Conservation (phyloP, 1,284 basidiomycete genomes). For the Prillingera fragicola region DNA sequence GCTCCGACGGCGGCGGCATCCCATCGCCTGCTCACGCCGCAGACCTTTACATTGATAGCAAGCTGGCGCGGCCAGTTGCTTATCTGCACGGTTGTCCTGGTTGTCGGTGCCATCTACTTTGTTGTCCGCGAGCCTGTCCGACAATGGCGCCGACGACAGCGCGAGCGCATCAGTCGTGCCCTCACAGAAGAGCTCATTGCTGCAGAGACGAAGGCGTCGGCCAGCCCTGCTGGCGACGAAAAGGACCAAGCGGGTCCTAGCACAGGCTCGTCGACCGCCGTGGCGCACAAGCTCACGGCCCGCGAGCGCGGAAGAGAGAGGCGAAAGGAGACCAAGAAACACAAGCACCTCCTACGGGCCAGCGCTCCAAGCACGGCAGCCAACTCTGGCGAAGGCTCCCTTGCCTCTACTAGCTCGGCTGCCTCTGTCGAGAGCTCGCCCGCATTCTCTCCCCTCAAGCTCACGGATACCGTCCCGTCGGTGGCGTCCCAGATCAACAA, state of each 20-base stretch:
- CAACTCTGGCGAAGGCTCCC: not conserved
- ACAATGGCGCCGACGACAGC: slow-evolving; percentile 20
- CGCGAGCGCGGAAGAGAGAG: slow-evolving; percentile 33
- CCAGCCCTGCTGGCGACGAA: slow-evolving; percentile 5
- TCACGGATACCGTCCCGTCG: not conserved
- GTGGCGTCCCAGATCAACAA: not conserved
- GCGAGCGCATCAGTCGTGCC: slow-evolving; percentile 25
- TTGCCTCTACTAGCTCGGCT: too few relatives aligned
- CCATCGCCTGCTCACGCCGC: slow-evolving; percentile 25
- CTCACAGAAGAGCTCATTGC: slow-evolving; percentile 31
- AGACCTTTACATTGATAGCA: slow-evolving; percentile 38
- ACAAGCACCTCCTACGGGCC: slow-evolving; percentile 11
- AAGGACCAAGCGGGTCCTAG: slow-evolving; percentile 8
- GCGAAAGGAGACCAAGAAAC: slow-evolving; percentile 28
- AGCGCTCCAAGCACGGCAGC: not conserved
- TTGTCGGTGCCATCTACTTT: slow-evolving; percentile 40
- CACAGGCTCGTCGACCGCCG: slow-evolving; percentile 3
- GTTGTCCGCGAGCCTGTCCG: slow-evolving; percentile 32
- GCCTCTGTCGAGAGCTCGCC: slow-evolving; percentile 4
- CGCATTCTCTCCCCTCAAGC: not conserved
- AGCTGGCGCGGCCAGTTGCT: slow-evolving; percentile 46
- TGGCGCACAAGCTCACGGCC: slow-evolving; percentile 10
- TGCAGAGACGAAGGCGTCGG: not conserved
- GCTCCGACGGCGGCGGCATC: not conserved
- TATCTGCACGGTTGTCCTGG: slow-evolving; percentile 37